phyloP scores from a whole-genome alignment of 2,329 filamentous ascomycete species.

The Xylariaceae sp. region DNA sequence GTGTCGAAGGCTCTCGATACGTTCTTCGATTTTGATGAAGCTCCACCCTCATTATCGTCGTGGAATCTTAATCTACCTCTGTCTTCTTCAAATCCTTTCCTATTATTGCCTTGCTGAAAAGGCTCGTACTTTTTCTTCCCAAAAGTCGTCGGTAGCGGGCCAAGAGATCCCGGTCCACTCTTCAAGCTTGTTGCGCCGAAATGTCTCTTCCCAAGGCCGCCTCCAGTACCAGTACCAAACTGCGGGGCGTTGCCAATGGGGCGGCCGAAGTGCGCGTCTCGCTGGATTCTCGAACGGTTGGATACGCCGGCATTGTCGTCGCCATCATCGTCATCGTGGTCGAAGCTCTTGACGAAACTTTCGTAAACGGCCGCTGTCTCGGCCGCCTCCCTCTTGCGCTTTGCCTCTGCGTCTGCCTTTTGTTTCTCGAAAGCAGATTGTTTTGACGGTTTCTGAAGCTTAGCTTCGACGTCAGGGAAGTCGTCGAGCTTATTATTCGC shows the following conservation, averaged over 20 bases:
- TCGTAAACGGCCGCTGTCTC: constrained; percentile 84
- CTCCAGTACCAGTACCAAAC: constrained; percentile 30
- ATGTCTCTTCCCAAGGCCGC: constrained; percentile 51
- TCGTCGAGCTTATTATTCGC: constrained; percentile 42
- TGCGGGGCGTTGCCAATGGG: constrained; percentile 26
- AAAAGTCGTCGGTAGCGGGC: constrained; percentile 45
- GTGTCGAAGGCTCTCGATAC: constrained; percentile 69
- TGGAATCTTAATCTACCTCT: constrained; percentile 37
- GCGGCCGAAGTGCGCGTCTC: constrained; percentile 21
- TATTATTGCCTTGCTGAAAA: constrained; percentile 36
- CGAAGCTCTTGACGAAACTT: constrained; percentile 79
- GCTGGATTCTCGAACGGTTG: constrained; percentile 15
- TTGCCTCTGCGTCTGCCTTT: constrained; percentile 83
- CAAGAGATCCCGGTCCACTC: constrained; percentile 59
- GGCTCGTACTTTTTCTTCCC: constrained; percentile 49
- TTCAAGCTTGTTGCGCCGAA: constrained; percentile 53
- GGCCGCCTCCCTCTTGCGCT: constrained; percentile 74
- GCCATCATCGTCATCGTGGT: constrained; percentile 55
- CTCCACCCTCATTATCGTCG: constrained; percentile 29
- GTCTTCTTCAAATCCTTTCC: constrained; percentile 30
- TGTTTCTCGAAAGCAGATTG: constrained; percentile 85
- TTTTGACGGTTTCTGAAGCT: constrained; percentile 73
- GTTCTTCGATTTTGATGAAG: constrained; percentile 44
- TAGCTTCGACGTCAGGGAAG: constrained; percentile 70
- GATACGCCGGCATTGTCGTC: constrained; percentile 25